Conservation (phyloP, 2,329 filamentous ascomycete species). For the Akanthomyces lecanii region DNA sequence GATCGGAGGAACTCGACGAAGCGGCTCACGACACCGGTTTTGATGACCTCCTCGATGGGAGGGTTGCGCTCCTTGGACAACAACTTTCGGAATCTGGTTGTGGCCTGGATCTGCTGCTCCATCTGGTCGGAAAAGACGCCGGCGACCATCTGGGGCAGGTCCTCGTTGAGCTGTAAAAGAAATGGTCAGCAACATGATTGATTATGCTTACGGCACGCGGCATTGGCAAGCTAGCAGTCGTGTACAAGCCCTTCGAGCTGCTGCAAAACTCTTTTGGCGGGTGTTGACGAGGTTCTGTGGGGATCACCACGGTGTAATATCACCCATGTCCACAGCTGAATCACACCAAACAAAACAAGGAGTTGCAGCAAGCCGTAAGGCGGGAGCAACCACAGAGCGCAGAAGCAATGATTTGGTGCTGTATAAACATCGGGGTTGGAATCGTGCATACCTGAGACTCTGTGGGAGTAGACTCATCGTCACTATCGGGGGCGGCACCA, state of each 20-base stretch:
- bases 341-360: constrained; percentile 16
- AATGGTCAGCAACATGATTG: not conserved
- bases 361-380: constrained; percentile 5
- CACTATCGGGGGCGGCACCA: constrained; percentile 88
- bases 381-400: constrained; percentile 1
- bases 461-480: constrained; percentile 91
- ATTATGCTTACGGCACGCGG: not conserved
- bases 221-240: not conserved
- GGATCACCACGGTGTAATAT: not conserved
- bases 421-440: constrained; percentile 16
- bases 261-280: not conserved
- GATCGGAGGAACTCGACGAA: constrained; percentile 98
- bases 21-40: constrained; percentile 93
- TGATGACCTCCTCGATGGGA: constrained; percentile 98
- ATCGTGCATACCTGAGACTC: constrained; percentile 77
- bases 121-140: constrained; percentile 99
- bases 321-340: constrained; percentile 13
- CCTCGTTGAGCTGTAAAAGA: constrained; percentile 75
- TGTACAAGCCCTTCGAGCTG: not conserved
- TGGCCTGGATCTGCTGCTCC: constrained; percentile 93
- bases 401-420: not conserved
- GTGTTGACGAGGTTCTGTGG: constrained; percentile 9
- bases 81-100: constrained; percentile 97
- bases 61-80: constrained; percentile 98
- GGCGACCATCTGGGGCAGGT: constrained; percentile 95